Conservation (phyloP, 208 protist genomes). For the Wallacemonas rigidus region DNA sequence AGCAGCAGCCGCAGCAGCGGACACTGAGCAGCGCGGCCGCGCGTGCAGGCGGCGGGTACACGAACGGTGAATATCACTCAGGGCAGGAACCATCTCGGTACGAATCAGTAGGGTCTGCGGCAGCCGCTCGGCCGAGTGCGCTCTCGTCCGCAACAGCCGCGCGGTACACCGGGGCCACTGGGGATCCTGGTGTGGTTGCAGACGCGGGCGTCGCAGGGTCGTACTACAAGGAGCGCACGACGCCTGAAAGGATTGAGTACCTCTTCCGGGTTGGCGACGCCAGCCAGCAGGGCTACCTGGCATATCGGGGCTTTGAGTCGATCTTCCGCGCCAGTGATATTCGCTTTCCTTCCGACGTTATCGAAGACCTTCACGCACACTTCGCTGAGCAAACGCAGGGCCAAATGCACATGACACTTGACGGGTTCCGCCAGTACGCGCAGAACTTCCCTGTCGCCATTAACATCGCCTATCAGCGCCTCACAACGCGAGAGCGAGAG, state of each 20-base stretch:
- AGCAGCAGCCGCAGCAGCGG: constrained; percentile 1
- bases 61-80: background rate
- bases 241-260: constrained; percentile 60
- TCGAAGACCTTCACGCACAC: constrained; percentile 55
- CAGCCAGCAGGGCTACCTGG: constrained; percentile 27
- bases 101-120: background rate
- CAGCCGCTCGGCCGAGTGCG: background rate
- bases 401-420: constrained; percentile 37
- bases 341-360: constrained; percentile 53
- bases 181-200: constrained; percentile 2
- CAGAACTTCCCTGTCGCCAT: constrained; percentile 62
- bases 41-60: background rate
- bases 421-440: constrained; percentile 67
- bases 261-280: constrained; percentile 49
- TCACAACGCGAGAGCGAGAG: constrained; percentile 59
- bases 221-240: constrained; percentile 47
- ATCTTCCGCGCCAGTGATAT: constrained; percentile 62
- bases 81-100: background rate
- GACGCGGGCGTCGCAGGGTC: background rate
- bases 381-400: constrained; percentile 37
- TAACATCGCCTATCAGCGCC: constrained; percentile 68
- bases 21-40: constrained; percentile 5
- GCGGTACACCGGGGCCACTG: background rate
- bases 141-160: background rate
- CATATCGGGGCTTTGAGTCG: constrained; percentile 46